Base-by-base conservation (phyloP, 2,329 filamentous ascomycete species). In the Colletotrichum abscissum region DNA sequence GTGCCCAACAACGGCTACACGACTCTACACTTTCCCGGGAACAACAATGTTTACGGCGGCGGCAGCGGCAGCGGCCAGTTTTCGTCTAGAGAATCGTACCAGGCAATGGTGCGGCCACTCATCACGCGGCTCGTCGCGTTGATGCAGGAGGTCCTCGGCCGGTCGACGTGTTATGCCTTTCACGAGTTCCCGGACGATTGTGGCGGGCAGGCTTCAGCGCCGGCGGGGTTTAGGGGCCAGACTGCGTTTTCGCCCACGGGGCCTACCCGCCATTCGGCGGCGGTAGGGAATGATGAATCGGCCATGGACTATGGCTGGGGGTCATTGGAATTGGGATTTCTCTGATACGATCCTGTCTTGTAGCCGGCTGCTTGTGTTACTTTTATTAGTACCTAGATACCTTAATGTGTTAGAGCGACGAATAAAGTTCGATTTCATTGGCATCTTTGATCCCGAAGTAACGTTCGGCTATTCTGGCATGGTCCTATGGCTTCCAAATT, bases 141-240 rank as follows among this genome's bases (percentile, higher is more conserved):
- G 55, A 77, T 83, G 74, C 78, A 80, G 55, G 79, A 81, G n/a
- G 78, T 79, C 3, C 72, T 83, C 4, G 82, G 82, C 2, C 79
- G 78, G 67, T 79, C 82, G 19, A 82, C 81, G 11, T 82, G 76
- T 54, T 79, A 77, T 16, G 67, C 71, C 11, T 75, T 77, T 19
- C 67, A 76, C 5, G 75, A 78, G 38, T 73, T 74, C 42, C 62
- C 70, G 4, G 75, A 75, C 11, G 74, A 75, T 28, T 71, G 62
- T 5, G 67, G 42, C 3, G 72, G 67, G 22, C 75, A 52, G 19
- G 63, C 65, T 4, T 65, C 54, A 12, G 46, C 52, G n/a, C 54
- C 55, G 28, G 55, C 38, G 3, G 46, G 68, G 14, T 73, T 73
- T 7, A 60, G 71, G 35, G 67, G 67, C 2, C 66, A 73, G 33